A percentile compares a stretch with the other conserved stretches of the same genome.
Conservation (phyloP, 345 rosid genomes). For the Microcos paniculata region DNA sequence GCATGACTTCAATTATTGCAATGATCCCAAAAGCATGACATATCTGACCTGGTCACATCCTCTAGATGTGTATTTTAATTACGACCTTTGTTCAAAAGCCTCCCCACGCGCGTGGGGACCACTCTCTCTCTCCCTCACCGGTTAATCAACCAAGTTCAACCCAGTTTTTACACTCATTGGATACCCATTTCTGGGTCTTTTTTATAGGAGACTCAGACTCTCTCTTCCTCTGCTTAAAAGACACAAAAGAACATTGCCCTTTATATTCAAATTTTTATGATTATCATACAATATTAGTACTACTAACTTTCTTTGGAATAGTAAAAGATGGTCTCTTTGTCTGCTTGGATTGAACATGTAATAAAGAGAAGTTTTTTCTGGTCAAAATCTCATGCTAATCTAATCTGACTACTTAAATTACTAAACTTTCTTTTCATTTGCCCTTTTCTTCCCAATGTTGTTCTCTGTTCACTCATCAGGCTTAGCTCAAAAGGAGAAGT, state of each 20-base stretch:
- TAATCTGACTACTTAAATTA: constrained; percentile 10
- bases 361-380: neutral
- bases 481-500: neutral
- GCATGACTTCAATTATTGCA: constrained; percentile 97
- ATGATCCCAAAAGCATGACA: constrained; percentile 97
- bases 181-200: constrained; percentile 26
- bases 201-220: neutral
- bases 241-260: constrained; percentile 26
- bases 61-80: constrained; percentile 24
- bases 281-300: neutral
- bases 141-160: neutral
- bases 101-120: constrained; percentile 40
- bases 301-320: constrained; percentile 35
- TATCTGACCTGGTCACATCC: constrained; percentile 54
- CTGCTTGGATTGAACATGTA: constrained; percentile 26
- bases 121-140: neutral
- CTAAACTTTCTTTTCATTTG: neutral
- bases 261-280: neutral
- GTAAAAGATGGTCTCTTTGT: constrained; percentile 46
- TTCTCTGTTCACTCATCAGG: constrained; percentile 21
- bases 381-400: constrained; percentile 39
- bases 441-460: constrained; percentile 11
- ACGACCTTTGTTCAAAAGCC: neutral
- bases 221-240: constrained; percentile 18
- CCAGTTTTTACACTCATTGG: constrained; percentile 25